Evolutionary conservation across 345 rosid species (phyloP).

Genomic region (Capsella bursapastoris): DNA sequence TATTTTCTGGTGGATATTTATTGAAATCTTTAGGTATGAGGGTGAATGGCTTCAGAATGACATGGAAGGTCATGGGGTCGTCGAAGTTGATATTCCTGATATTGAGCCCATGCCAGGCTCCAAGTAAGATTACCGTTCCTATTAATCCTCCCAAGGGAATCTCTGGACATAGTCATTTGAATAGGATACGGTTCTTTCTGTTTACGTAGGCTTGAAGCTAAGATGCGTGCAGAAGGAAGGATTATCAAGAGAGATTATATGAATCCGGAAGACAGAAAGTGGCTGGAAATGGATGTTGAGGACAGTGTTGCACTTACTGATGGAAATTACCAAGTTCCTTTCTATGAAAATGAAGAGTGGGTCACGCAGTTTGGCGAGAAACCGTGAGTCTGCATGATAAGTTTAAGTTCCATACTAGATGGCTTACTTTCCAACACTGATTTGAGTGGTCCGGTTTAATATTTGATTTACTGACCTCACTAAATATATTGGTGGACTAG

Average conservation of each 20-base stretch:
- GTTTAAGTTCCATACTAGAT: slow-evolving; percentile 23
- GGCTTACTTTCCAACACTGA: neutral
- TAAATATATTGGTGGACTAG: slow-evolving; percentile 18
- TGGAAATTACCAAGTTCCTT: slow-evolving; percentile 64
- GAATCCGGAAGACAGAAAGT: slow-evolving; percentile 85
- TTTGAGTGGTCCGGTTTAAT: neutral
- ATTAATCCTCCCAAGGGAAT: neutral
- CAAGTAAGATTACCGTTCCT: slow-evolving; percentile 58
- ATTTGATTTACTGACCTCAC: slow-evolving; percentile 8
- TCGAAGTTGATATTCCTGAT: slow-evolving; percentile 91
- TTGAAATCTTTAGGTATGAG: slow-evolving; percentile 65
- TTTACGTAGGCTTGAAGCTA: slow-evolving; percentile 75
- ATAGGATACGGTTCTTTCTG: slow-evolving; percentile 13
- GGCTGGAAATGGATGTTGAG: slow-evolving; percentile 97
- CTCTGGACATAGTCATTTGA: slow-evolving; percentile 10
- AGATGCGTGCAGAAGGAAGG: slow-evolving; percentile 93
- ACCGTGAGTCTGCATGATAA: slow-evolving; percentile 63
- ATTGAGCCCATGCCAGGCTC: slow-evolving; percentile 92
- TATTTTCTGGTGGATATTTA: slow-evolving; percentile 12
- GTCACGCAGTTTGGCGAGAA: slow-evolving; percentile 68
- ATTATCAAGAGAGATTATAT: slow-evolving; percentile 77
- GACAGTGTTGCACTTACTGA: slow-evolving; percentile 62
- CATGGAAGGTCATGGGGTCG: slow-evolving; percentile 91
- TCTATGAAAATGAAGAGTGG: slow-evolving; percentile 81
- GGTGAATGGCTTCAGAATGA: slow-evolving; percentile 95